Base-by-base conservation (phyloP, 106 monocot species). In the Narthecium ossifragum region DNA sequence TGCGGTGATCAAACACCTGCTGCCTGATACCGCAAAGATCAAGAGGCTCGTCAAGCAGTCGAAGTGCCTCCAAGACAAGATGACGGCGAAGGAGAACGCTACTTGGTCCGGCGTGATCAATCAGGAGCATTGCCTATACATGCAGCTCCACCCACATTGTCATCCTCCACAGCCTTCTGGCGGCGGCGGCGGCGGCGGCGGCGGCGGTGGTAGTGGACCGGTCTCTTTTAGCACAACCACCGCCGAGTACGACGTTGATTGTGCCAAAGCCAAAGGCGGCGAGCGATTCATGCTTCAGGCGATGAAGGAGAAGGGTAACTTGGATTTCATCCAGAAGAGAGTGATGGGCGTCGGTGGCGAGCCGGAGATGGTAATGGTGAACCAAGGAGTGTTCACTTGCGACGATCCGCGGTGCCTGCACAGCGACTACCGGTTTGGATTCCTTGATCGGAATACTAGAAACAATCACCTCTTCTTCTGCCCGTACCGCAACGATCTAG, bases 161-260 rank as follows among this genome's bases (percentile, higher is more conserved):
- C 67, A 46, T 46, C 69, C 25, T 10, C 67, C 53, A 4, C 70
- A 54, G 8, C 18, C 65, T 45, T 23, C 51, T 0, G 56, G 38
- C 6, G 39, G 34, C 20, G 49, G 47, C 15, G n/a, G 40, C 24
- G 36, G n/a, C n/a, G n/a, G n/a, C n/a, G n/a, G n/a, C n/a, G n/a
- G n/a, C n/a, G n/a, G n/a, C n/a, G n/a, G n/a, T n/a, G n/a, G n/a
- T n/a, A n/a, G 17, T 14, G 77, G 65, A 28, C 46, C 60, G 20
- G 57, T 70, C 24, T 74, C 80, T 6, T 78, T 73, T 52, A 68
- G 29, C 48, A 59, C 71, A 57, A 67, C 59, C 53, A 47, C 50
- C 47, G 68, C 63, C 24, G 83, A 84, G 48, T 84, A 78, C 34
- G 78, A 84, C 48, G 84, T 79, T 1, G 84, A 79, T 56, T 59